A percentile compares a stretch with the other conserved stretches of the same genome.
Evolutionary conservation across 441 rosid genomes (phyloP).

Genomic region (Populus hybrid): DNA sequence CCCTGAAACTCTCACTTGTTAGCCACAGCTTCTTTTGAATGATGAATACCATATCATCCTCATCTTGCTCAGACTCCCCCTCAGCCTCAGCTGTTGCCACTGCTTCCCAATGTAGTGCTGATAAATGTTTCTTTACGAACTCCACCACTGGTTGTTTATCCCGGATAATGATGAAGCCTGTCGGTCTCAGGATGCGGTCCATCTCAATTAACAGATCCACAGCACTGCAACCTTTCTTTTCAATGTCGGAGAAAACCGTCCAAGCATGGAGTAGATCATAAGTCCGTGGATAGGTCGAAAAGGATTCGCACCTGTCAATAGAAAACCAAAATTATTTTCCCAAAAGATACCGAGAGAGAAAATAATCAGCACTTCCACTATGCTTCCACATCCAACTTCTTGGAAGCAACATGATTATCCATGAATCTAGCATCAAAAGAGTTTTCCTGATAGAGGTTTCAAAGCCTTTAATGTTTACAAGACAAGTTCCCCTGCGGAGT

Average conservation of each 20-base stretch:
- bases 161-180: constrained; percentile 68
- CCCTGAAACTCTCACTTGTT: constrained; percentile 69
- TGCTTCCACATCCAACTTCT: too few species aligned
- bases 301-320: constrained; percentile 85
- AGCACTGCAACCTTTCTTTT: constrained; percentile 72
- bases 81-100: constrained; percentile 42
- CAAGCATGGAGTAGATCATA: constrained; percentile 95
- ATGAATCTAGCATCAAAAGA: too few species aligned
- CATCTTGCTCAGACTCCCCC: constrained; percentile 53
- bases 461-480: too few species aligned
- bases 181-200: constrained; percentile 95
- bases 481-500: too few species aligned
- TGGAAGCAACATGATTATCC: too few species aligned
- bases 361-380: neutral
- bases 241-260: constrained; percentile 73
- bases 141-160: constrained; percentile 69
- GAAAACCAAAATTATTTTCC: neutral
- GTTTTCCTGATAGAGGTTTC: too few species aligned
- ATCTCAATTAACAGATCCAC: constrained; percentile 89
- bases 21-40: constrained; percentile 88
- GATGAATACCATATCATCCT: constrained; percentile 53
- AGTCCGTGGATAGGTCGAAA: constrained; percentile 89
- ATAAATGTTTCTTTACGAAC: constrained; percentile 59
- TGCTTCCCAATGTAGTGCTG: constrained; percentile 86
- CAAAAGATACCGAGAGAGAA: neutral